Evolutionary conservation across 192 early-diverging fungal genomes (phyloP), one percentile per base, ranked within the genome.

Genomic region (Entrophospora sp.): DNA sequence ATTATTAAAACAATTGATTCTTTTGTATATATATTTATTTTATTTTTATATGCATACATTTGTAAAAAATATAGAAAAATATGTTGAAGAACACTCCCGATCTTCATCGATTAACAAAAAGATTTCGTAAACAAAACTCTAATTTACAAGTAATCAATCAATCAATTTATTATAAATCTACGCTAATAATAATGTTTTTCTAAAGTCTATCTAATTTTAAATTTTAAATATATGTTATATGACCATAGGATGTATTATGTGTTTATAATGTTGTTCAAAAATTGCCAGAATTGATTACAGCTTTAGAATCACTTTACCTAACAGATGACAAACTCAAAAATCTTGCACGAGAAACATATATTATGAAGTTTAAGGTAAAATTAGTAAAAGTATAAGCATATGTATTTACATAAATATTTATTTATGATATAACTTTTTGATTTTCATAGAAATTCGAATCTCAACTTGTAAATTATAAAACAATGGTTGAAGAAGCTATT

Each of bases 401-500:
- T 40, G 38, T 9, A 9, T 40, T 9, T 40, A 14, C 14, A 40
- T 9, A 40, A 9, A 20, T n/a, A 7, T 5, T 48, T 48, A 4
- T 37, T 53, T 22, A 28, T 27, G 35, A 13, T 28, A 4, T 24
- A 30, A 51, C 27, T 13, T 27, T 28, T 55, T 34, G 14, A 28
- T 5, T 5, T 25, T n/a, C 18, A 30, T 53, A 81, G 69, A 76
- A 84, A 67, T 71, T 79, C 66, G 66, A 66, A 14, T 64, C 59
- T 3, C 79, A 85, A 22, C 80, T 96, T 14, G 75, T 74, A 22
- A 86, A 84, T 14, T 73, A 93, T 36, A 79, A 89, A 67, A 81
- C 88, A 35, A 72, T 98, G 67, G 91, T 96, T 6, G 96, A 97
- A 71, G 89, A 88, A 5, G 93, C 90, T 0, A 84, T 97, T 32